Percentiles rank a stretch among this genome's conserved stretches.
Evolutionary conservation across 1,139 yeast genomes (phyloP).

Genomic region (Kodamaea anthophila): DNA sequence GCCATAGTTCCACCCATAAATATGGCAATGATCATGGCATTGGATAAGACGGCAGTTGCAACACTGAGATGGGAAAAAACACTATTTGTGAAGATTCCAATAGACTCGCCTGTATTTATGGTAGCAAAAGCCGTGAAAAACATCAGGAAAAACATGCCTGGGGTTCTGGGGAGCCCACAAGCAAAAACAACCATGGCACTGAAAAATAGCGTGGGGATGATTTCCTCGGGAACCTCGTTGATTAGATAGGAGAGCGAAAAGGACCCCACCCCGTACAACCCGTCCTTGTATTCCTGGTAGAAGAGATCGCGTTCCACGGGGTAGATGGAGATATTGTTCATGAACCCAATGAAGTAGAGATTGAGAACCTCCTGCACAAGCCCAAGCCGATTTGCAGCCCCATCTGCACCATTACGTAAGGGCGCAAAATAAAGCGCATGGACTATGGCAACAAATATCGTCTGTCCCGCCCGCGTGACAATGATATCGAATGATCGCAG

Average conservation of each 20-base stretch:
- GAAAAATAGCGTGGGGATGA: constrained; percentile 17
- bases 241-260: constrained; percentile 18
- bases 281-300: constrained; percentile 21
- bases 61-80: constrained; percentile 19
- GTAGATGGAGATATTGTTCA: constrained; percentile 20
- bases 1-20: constrained; percentile 28
- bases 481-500: constrained; percentile 16
- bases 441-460: constrained; percentile 15
- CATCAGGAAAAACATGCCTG: constrained; percentile 18
- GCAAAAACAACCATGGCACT: constrained; percentile 18
- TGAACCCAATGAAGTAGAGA: constrained; percentile 19
- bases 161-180: constrained; percentile 18
- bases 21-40: constrained; percentile 16
- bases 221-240: constrained; percentile 20
- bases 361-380: constrained; percentile 19
- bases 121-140: constrained; percentile 14
- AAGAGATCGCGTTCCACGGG: constrained; percentile 20
- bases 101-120: constrained; percentile 19
- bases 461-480: constrained; percentile 16
- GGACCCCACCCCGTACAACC: constrained; percentile 16
- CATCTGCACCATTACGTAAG: constrained; percentile 13
- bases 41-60: constrained; percentile 19
- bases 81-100: constrained; percentile 19
- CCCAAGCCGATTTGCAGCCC: constrained; percentile 20
- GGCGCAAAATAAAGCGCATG: constrained; percentile 21